Conservation (phyloP, 345 rosid genomes). For the Draba incana region DNA sequence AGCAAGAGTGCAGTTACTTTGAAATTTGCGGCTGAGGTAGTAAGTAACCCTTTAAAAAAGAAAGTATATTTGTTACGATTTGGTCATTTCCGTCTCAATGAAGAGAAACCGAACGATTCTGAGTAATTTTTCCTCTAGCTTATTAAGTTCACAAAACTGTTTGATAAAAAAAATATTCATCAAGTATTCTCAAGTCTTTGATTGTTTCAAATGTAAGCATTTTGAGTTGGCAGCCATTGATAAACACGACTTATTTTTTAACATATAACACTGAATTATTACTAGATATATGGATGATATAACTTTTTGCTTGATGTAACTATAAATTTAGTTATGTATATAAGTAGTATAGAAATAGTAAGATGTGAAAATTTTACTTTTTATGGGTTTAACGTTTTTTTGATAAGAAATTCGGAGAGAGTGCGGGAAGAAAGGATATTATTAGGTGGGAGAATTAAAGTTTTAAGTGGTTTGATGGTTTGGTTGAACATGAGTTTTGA, state of each 20-base stretch:
- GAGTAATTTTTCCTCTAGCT: neutral
- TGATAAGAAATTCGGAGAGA: constrained; percentile 23
- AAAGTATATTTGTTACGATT: constrained; percentile 8
- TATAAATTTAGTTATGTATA: too few relatives aligned
- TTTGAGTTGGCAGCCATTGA: too few relatives aligned
- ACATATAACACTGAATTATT: too few relatives aligned
- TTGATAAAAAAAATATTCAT: neutral
- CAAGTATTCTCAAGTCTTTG: too few relatives aligned
- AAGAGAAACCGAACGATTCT: neutral
- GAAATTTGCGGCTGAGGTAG: constrained; percentile 18
- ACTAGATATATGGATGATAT: too few relatives aligned
- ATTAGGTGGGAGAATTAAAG: constrained; percentile 33
- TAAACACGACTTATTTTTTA: too few relatives aligned
- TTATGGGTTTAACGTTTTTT: constrained; percentile 26
- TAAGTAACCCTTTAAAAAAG: neutral
- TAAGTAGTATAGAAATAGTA: too few relatives aligned
- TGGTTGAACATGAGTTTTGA: constrained; percentile 42
- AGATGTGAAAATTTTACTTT: neutral
- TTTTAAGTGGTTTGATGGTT: constrained; percentile 33
- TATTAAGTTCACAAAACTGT: constrained; percentile 7
- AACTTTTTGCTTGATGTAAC: too few relatives aligned
- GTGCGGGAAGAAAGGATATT: neutral
- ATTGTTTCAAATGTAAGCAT: too few relatives aligned
- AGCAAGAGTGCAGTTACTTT: constrained; percentile 31
- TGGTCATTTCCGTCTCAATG: too few relatives aligned